These are phyloP conservation scores for Erodium maritimum DNA, from an alignment of 345 rosid species.

Conservation along the genomic window DNA sequence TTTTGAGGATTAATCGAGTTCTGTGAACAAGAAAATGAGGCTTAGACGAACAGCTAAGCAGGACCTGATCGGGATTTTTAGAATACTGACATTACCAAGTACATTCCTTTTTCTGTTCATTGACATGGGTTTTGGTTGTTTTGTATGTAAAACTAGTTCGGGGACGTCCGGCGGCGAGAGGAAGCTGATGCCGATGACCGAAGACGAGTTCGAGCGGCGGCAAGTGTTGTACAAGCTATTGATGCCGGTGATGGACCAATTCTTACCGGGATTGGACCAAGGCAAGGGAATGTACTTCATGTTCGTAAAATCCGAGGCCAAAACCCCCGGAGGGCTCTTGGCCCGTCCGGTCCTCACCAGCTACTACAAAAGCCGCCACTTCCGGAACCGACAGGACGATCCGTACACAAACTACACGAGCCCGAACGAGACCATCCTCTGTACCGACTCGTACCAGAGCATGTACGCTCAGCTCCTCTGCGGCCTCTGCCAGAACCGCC, in stretches of 20 bases:
- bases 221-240: conserved; percentile 63
- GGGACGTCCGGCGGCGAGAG: conserved; percentile 98
- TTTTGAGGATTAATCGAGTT: too few species aligned
- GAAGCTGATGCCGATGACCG: conserved; percentile 81
- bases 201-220: conserved; percentile 75
- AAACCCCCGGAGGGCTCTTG: conserved; percentile 65
- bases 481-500: conserved; percentile 54
- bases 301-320: conserved; percentile 75
- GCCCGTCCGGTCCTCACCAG: conserved; percentile 94
- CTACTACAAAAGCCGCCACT: conserved; percentile 77
- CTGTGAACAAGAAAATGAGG: too few species aligned
- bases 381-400: conserved; percentile 70
- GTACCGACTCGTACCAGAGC: conserved; percentile 75
- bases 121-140: background rate
- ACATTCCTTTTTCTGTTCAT: too few species aligned
- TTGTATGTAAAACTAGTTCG: background rate
- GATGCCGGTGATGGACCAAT: conserved; percentile 92
- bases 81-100: too few species aligned
- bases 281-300: conserved; percentile 80
- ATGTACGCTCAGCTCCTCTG: conserved; percentile 90
- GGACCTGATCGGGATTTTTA: too few species aligned
- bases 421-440: conserved; percentile 79
- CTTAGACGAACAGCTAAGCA: too few species aligned
- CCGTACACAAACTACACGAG: conserved; percentile 75
- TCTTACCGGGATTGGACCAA: conserved; percentile 69